Percentiles rank a stretch among this genome's conserved stretches.
Conservation (phyloP, 352 stramenopile species). For the Phytophthora constricta region DNA sequence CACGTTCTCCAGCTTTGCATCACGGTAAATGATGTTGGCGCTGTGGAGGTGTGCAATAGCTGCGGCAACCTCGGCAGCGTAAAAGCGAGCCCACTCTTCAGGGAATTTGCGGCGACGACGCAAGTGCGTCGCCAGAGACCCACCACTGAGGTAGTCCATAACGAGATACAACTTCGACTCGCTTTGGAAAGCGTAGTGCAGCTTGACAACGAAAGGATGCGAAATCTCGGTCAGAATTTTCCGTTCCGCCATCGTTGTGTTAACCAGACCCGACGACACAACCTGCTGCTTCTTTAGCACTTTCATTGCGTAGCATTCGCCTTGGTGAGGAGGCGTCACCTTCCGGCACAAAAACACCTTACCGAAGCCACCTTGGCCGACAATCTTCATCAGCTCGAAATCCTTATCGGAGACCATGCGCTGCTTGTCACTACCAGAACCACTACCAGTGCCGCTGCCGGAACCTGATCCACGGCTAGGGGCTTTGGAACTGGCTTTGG, state of each 20-base stretch:
- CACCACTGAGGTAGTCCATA: constrained; percentile 93
- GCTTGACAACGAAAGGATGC: constrained; percentile 94
- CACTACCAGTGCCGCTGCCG: constrained; percentile 26
- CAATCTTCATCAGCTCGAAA: constrained; percentile 98
- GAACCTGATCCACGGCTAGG: constrained; percentile 29
- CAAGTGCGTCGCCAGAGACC: constrained; percentile 90
- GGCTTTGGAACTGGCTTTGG: constrained; percentile 73
- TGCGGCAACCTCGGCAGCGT: constrained; percentile 94
- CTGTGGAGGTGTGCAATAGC: constrained; percentile 93
- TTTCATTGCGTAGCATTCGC: constrained; percentile 99
- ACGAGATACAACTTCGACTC: constrained; percentile 93
- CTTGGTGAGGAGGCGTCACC: constrained; percentile 85
- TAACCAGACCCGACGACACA: constrained; percentile 90
- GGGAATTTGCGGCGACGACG: constrained; percentile 90
- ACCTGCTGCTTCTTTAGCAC: constrained; percentile 94
- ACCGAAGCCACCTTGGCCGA: constrained; percentile 97
- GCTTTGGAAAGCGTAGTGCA: constrained; percentile 96
- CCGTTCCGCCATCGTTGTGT: constrained; percentile 94
- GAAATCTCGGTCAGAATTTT: constrained; percentile 92
- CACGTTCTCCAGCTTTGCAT: constrained; percentile 96
- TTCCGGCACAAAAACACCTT: constrained; percentile 99
- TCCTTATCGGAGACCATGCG: constrained; percentile 83
- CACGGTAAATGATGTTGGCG: constrained; percentile 96
- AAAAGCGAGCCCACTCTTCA: constrained; percentile 92
- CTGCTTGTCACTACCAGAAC: constrained; percentile 31